Percentiles rank a stretch among this genome's conserved stretches.
phyloP scores from a whole-genome alignment of 441 rosid species.

The Melastoma candidum region DNA sequence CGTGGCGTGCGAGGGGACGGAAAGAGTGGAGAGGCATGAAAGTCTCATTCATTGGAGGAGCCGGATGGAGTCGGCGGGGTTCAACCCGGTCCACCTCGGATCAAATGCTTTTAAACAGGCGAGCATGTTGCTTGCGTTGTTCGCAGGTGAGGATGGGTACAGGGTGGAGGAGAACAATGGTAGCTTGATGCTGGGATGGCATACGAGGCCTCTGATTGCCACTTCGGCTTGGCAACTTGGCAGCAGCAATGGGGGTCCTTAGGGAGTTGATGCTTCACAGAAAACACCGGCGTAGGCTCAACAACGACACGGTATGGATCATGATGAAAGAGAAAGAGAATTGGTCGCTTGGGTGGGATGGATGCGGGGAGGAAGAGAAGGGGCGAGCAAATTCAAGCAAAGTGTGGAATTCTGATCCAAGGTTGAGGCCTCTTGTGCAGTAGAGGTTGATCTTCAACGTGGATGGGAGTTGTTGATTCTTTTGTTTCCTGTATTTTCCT shows the following conservation, averaged over 20 bases:
- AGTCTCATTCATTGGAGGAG: conserved; percentile 51
- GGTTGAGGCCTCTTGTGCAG: too few relatives aligned
- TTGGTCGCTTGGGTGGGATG: background rate
- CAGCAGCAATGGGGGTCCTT: conserved; percentile 7
- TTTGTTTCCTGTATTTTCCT: too few relatives aligned
- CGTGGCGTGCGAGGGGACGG: conserved; percentile 63
- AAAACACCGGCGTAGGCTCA: too few relatives aligned
- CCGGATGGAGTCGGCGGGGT: conserved; percentile 56
- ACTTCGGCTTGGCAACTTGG: conserved; percentile 80
- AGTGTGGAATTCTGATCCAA: too few relatives aligned
- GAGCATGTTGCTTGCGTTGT: conserved; percentile 63
- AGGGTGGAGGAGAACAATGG: conserved; percentile 79
- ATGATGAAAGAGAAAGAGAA: background rate
- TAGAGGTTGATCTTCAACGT: too few relatives aligned
- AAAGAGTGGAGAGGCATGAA: conserved; percentile 79
- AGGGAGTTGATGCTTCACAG: too few relatives aligned
- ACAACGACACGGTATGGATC: conserved; percentile 6
- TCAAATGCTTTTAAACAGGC: conserved; percentile 88
- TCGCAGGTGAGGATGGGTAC: conserved; percentile 77
- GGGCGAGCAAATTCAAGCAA: too few relatives aligned
- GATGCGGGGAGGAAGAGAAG: too few relatives aligned
- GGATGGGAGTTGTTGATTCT: too few relatives aligned
- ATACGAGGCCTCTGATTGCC: conserved; percentile 72
- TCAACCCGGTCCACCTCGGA: conserved; percentile 56
- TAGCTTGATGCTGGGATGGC: conserved; percentile 86